Conservation (phyloP, 2,329 filamentous ascomycete genomes). For the Cyanodermella asteris region DNA sequence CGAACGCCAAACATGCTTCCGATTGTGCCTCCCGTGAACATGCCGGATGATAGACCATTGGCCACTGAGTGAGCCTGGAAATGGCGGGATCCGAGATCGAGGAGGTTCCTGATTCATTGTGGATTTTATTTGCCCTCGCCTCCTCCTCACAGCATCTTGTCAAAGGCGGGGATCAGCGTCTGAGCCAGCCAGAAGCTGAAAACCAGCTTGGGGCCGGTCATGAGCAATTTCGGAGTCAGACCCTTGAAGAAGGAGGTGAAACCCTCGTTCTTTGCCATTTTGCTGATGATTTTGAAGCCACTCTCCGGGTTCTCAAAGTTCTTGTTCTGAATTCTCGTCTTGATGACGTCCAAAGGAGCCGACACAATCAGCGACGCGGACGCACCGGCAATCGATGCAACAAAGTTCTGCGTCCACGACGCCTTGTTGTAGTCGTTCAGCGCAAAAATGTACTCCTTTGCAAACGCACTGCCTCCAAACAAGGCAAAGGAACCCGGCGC, state of each 20-base stretch:
- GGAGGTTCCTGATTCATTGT: too few relatives aligned
- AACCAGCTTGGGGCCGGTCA: constrained; percentile 96
- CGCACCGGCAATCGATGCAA: constrained; percentile 86
- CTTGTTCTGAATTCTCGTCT: constrained; percentile 92
- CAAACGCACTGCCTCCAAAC: constrained; percentile 92
- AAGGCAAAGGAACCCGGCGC: constrained; percentile 92
- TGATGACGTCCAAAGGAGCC: constrained; percentile 92
- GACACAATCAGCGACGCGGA: constrained; percentile 89
- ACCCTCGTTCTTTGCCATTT: constrained; percentile 87
- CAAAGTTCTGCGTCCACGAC: constrained; percentile 85
- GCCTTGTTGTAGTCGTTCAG: constrained; percentile 91
- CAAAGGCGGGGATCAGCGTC: constrained; percentile 88
- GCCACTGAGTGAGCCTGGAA: too few relatives aligned
- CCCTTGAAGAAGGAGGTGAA: constrained; percentile 88
- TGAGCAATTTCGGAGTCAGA: constrained; percentile 85
- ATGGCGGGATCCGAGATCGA: too few relatives aligned
- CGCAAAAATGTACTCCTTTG: constrained; percentile 86
- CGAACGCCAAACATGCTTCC: too few relatives aligned
- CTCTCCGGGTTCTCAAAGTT: constrained; percentile 97
- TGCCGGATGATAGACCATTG: too few relatives aligned
- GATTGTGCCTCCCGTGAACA: too few relatives aligned
- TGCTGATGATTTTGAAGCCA: constrained; percentile 73
- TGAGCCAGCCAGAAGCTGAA: constrained; percentile 99
- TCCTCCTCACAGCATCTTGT: constrained; percentile 24
- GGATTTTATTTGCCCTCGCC: neutral